Conservation (phyloP, 495 filamentous ascomycete genomes). For the Aspergillus steynii region DNA sequence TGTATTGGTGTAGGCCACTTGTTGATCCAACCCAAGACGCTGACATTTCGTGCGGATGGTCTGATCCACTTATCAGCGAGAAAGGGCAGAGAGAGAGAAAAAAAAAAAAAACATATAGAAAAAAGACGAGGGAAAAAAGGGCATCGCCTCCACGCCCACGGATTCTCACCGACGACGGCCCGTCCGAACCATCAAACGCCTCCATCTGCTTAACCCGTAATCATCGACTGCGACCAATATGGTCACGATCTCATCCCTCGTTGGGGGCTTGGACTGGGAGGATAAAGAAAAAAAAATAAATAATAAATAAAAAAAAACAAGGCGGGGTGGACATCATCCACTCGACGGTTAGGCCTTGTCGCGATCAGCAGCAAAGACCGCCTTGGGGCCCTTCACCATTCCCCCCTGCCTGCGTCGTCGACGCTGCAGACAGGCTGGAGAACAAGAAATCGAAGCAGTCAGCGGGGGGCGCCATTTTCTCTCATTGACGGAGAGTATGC, state of each 20-base stretch:
- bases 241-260: too few relatives aligned
- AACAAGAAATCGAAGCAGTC: not conserved
- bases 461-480: not conserved
- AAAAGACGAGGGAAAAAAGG: constrained; percentile 1
- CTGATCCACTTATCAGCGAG: not conserved
- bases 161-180: not conserved
- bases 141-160: too few relatives aligned
- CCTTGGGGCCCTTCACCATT: not conserved
- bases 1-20: not conserved
- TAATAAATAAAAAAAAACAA: not conserved
- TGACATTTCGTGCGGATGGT: not conserved
- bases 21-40: not conserved
- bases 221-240: too few relatives aligned
- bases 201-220: too few relatives aligned
- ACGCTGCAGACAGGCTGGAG: not conserved
- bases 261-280: too few relatives aligned
- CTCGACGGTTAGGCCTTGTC: not conserved
- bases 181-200: not conserved
- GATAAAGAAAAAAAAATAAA: too few relatives aligned
- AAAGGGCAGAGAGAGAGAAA: not conserved
- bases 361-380: not conserved
- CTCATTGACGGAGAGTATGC: not conserved
- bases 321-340: not conserved
- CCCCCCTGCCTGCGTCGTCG: too few relatives aligned
- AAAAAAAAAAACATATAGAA: not conserved